Evolutionary conservation across 1,284 basidiomycete genomes (phyloP), one percentile per base, ranked within the genome.

Genomic region (Lignosus rhinocerotis): DNA sequence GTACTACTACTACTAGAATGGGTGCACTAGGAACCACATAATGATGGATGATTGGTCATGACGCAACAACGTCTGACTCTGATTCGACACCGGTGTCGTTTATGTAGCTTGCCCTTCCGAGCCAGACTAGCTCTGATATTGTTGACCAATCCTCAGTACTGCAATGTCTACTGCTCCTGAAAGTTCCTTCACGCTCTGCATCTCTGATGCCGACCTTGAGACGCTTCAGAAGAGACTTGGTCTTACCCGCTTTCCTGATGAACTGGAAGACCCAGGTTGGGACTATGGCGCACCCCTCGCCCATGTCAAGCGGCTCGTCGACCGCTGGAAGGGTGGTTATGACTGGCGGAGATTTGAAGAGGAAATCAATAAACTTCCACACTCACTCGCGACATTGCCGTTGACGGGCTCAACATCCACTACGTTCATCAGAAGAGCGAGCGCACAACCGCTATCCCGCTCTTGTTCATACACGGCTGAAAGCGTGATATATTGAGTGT

Each of bases 381-480:
- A 80, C 83, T 79, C 61, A 82, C 75, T 45, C 69, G 74, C 38
- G 72, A 77, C 46, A 75, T 82, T 44, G 68, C 71, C 1, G 75
- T 83, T 4, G 78, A 79, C 0, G 77, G 74, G 0, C 66, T 83
- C 56, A 77, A 76, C 49, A 69, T 83, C 3, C 81, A 85, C 61
- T 84, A 80, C 56, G 73, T 84, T 6, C 80, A 85, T 66, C 72
- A 79, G 71, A 71, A 69, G 63, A 82, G 81, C 64, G 56, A 56
- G 19, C 62, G 71, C 5, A 64, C 67, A 51, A 68, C 69, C 25
- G 80, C 81, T 0, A 77, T 84, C 34, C 82, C 82, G 3, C 63
- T 84, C 25, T 65, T 83, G 10, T 83, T 83, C 60, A 75, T 81
- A 14, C 82, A 84, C 65, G 81, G 81, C n/a, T 84, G 81, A 81